Percentiles rank a stretch among this genome's conserved stretches.
Evolutionary conservation across 805 yeast species (phyloP).

Genomic region (Ogataea zsoltii): DNA sequence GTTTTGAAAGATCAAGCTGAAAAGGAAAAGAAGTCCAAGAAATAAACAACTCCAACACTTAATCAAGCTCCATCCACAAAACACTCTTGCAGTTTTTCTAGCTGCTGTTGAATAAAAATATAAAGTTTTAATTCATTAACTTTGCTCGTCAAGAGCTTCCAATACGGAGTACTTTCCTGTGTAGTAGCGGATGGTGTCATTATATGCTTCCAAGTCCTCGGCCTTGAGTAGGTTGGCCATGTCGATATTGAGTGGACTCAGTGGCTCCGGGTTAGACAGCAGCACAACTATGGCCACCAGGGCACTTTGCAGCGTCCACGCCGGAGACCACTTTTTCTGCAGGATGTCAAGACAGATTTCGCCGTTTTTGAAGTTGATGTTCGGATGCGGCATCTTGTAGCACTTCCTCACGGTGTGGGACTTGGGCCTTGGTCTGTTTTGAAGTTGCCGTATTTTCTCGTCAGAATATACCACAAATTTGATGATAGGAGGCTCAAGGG

Average conservation of each 20-base stretch:
- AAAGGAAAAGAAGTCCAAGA: slow-evolving; percentile 68
- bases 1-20: slow-evolving; percentile 96
- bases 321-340: slow-evolving; percentile 67
- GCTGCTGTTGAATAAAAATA: slow-evolving; percentile 14
- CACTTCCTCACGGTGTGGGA: slow-evolving; percentile 13
- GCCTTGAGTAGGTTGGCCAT: slow-evolving; percentile 58
- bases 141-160: slow-evolving; percentile 12
- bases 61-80: slow-evolving; percentile 7
- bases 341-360: slow-evolving; percentile 72
- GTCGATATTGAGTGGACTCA: slow-evolving; percentile 71
- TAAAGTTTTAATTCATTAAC: slow-evolving; percentile 11
- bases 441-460: slow-evolving; percentile 9
- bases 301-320: slow-evolving; percentile 61
- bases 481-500: slow-evolving; percentile 58
- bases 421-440: background rate
- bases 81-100: slow-evolving; percentile 7
- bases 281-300: slow-evolving; percentile 59
- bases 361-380: slow-evolving; percentile 54
- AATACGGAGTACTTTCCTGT: slow-evolving; percentile 22
- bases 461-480: slow-evolving; percentile 36
- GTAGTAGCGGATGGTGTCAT: slow-evolving; percentile 44
- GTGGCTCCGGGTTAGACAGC: slow-evolving; percentile 66
- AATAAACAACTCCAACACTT: slow-evolving; percentile 19
- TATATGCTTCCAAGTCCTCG: slow-evolving; percentile 46
- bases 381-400: slow-evolving; percentile 46